Base-by-base conservation (phyloP, 371 early-diverging fungal species). In the Encephalitozoon romaleae region DNA sequence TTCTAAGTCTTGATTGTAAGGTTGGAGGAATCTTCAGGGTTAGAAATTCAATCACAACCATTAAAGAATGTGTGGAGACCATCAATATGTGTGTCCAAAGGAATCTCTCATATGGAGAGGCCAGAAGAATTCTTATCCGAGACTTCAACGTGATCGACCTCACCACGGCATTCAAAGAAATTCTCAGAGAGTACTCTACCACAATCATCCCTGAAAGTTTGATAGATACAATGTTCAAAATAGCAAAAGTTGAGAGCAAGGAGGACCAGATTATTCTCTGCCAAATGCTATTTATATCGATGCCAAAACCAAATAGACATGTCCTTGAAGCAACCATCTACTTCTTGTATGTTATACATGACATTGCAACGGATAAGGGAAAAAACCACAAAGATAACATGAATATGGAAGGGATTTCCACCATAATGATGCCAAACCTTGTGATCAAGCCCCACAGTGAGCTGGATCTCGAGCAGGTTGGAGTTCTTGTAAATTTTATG, bases 361-460 rank as follows among this genome's bases (percentile, higher is more conserved):
- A 67, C 38, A 63, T 74, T 52, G 39, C 54, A 9, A 77, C 67
- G 3, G 18, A 65, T 21, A 45, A 64, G 15, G 72, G 55, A 26
- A 30, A 15, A 21, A 55, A 72, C 42, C 55, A 72, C 30, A 47
- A 51, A 1, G 34, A 53, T 12, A 76, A 80, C 18, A 67, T 82
- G 76, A 66, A 74, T 28, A 52, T 82, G 63, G 54, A 70, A 18
- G 83, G 83, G 15, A 70, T 78, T 18, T 52, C 66, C 11, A 73
- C 52, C 15, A 70, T 82, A 6, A 82, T 82, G 69, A 82, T 82
- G 82, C 82, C 82, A 2, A 79, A 79, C 32, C 51, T 82, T 41
- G 41, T 82, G 9, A 34, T 78, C 25, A 77, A 79, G 38, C 28
- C 59, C 11, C 53, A 49, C 18, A 63, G 69, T 0, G 30, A 76